These are phyloP conservation scores for Eutrema heterophyllum DNA, from an alignment of 345 rosid genomes.

Conservation along the genomic window DNA sequence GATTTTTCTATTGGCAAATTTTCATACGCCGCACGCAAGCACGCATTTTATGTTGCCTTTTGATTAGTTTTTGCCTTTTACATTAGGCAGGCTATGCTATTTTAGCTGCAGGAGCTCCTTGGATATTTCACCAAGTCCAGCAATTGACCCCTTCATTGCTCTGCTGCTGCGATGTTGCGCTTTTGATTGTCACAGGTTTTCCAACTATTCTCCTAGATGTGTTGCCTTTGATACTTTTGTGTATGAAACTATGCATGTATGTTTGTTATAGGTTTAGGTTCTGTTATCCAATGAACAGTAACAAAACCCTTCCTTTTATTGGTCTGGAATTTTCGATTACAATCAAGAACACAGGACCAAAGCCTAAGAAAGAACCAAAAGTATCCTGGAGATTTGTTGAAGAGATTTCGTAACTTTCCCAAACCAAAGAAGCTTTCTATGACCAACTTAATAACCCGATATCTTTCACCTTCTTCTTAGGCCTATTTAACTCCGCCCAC, in stretches of 20 bases:
- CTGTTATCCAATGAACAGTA: not conserved
- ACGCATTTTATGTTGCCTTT: not conserved
- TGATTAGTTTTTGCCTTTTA: conserved; percentile 21
- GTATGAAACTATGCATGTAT: not conserved
- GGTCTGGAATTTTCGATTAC: not conserved
- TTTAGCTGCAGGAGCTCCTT: conserved; percentile 67
- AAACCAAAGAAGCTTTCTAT: not conserved
- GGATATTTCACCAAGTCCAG: conserved; percentile 47
- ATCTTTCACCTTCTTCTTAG: not conserved
- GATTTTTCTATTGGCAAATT: not conserved
- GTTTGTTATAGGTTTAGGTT: not conserved
- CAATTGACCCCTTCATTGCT: conserved; percentile 51
- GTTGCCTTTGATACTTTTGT: too few relatives aligned
- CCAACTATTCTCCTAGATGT: not conserved
- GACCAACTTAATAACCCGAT: not conserved
- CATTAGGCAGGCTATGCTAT: conserved; percentile 70
- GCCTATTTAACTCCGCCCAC: not conserved
- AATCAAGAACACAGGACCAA: not conserved
- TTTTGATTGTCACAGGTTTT: conserved; percentile 69
- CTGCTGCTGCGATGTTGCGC: conserved; percentile 67
- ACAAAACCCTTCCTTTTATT: not conserved
- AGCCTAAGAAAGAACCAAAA: not conserved
- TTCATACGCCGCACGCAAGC: not conserved
- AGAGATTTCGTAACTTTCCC: not conserved
- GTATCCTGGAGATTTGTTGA: not conserved